phyloP scores from a whole-genome alignment of 2,329 filamentous ascomycete genomes.

The Aspergillus neotritici region DNA sequence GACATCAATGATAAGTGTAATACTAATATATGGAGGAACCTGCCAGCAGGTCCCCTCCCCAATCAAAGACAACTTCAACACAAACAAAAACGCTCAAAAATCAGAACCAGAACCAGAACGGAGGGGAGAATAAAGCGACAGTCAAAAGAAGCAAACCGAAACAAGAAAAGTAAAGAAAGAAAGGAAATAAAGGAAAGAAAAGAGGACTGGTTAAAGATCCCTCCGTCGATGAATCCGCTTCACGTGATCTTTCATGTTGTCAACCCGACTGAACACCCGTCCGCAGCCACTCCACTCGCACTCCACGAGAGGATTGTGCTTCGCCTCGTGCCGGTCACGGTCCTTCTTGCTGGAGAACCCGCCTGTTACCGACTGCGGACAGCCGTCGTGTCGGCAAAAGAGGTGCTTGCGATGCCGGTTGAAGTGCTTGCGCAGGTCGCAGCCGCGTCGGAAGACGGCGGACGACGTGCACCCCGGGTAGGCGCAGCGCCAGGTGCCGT shows the following conservation, averaged over 20 bases:
- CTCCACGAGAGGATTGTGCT: constrained; percentile 56
- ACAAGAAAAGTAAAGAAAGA: background rate
- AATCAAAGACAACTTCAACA: too few relatives aligned
- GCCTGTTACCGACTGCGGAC: constrained; percentile 51
- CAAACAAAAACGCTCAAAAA: too few relatives aligned
- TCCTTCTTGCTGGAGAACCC: constrained; percentile 61
- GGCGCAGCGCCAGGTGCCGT: constrained; percentile 52
- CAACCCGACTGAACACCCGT: constrained; percentile 55
- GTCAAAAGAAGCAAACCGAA: background rate
- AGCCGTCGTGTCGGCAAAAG: constrained; percentile 55
- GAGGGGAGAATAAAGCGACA: background rate
- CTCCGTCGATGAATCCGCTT: constrained; percentile 37
- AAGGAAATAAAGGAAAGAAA: background rate
- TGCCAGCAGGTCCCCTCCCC: too few relatives aligned
- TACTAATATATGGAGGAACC: too few relatives aligned
- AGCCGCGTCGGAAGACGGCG: constrained; percentile 54
- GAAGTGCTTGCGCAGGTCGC: constrained; percentile 59
- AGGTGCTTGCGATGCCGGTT: constrained; percentile 58
- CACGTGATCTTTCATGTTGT: constrained; percentile 55
- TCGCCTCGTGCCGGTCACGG: constrained; percentile 56
- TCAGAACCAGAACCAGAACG: too few relatives aligned
- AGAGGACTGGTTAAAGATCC: background rate
- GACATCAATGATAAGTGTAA: too few relatives aligned
- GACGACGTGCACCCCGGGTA: constrained; percentile 56
- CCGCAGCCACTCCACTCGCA: constrained; percentile 56